phyloP scores from a whole-genome alignment of 2,329 filamentous ascomycete genomes.

The Elsinoe perseae region DNA sequence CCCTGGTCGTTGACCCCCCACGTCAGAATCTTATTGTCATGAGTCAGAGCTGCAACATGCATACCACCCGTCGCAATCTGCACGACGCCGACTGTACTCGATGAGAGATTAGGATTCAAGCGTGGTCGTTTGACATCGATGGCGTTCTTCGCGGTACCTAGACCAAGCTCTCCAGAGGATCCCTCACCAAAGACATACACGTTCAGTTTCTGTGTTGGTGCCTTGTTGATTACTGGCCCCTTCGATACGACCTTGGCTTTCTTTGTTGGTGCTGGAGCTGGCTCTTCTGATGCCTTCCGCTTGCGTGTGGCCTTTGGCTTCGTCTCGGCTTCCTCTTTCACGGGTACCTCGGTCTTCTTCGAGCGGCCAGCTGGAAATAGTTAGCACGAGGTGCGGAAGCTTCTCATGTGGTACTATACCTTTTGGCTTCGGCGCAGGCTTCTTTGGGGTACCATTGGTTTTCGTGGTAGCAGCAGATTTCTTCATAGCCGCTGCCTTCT shows the following conservation, averaged over 20 bases:
- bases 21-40: constrained; percentile 72
- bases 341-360: constrained; percentile 8
- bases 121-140: constrained; percentile 70
- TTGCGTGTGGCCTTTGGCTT: constrained; percentile 20
- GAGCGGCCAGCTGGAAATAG: background rate
- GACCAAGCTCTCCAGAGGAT: constrained; percentile 70
- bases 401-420: background rate
- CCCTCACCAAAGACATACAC: constrained; percentile 77
- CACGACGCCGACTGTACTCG: constrained; percentile 57
- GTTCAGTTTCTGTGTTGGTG: constrained; percentile 57
- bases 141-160: constrained; percentile 58
- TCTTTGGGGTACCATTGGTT: constrained; percentile 16
- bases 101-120: constrained; percentile 53
- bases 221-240: constrained; percentile 50
- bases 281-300: constrained; percentile 22
- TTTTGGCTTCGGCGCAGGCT: constrained; percentile 18
- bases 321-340: constrained; percentile 15
- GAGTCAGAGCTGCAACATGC: constrained; percentile 69
- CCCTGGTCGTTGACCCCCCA: constrained; percentile 87
- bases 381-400: background rate
- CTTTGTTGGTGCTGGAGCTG: constrained; percentile 22
- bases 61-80: constrained; percentile 73
- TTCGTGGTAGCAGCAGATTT: constrained; percentile 24
- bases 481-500: constrained; percentile 15
- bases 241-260: constrained; percentile 22